These are phyloP conservation scores for Ascomycota sp. DNA, from an alignment of 2,329 filamentous ascomycete genomes.

Conservation along the genomic window DNA sequence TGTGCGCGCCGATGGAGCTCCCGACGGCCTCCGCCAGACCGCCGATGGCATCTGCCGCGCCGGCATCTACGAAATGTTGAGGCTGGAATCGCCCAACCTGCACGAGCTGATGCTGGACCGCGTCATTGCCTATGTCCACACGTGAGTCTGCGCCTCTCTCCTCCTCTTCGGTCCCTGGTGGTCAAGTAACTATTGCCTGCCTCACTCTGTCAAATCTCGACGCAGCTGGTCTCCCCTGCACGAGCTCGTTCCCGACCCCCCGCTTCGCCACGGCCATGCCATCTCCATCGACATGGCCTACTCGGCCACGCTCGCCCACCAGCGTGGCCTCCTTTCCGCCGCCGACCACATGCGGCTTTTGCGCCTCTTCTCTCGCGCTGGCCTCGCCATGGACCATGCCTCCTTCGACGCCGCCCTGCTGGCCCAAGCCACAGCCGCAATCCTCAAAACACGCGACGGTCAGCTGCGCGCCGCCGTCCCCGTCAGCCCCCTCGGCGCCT, in stretches of 20 bases:
- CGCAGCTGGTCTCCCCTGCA: constrained; percentile 48
- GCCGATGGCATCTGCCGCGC: constrained; percentile 49
- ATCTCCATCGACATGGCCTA: constrained; percentile 63
- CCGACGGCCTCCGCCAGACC: constrained; percentile 33
- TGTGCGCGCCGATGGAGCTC: constrained; percentile 35
- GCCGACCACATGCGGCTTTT: constrained; percentile 41
- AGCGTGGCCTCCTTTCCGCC: constrained; percentile 37
- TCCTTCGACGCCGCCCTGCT: constrained; percentile 46
- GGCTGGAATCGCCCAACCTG: constrained; percentile 51
- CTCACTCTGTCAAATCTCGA: background rate
- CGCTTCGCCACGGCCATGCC: constrained; percentile 51
- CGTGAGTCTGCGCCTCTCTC: constrained; percentile 17
- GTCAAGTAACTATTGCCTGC: too few relatives aligned
- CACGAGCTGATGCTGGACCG: constrained; percentile 54
- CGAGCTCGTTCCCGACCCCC: constrained; percentile 47
- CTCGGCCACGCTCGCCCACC: constrained; percentile 45
- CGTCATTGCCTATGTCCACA: constrained; percentile 56
- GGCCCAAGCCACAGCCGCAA: constrained; percentile 44
- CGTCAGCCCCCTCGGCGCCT: constrained; percentile 39
- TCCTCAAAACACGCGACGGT: constrained; percentile 51
- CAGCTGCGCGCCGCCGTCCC: constrained; percentile 48
- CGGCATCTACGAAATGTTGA: constrained; percentile 53
- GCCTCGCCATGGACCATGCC: constrained; percentile 50
- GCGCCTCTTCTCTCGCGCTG: constrained; percentile 48
- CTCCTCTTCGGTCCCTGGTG: background rate